phyloP scores from a whole-genome alignment of 768 basidiomycete genomes.

The Cystobasidium ongulense region DNA sequence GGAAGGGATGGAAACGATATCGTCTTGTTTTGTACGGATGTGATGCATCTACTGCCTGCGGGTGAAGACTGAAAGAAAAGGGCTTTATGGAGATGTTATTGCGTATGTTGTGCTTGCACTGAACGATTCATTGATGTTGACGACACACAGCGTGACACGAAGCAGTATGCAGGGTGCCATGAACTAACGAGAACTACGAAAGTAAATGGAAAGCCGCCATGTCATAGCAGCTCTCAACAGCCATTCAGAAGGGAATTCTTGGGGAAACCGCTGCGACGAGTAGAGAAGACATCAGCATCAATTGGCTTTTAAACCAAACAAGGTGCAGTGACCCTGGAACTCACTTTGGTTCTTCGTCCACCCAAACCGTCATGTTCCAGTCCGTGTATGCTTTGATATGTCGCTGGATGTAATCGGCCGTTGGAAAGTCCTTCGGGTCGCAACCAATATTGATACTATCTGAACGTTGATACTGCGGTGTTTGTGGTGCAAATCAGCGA shows the following conservation, averaged over 20 bases:
- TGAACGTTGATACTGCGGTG: conserved; percentile 61
- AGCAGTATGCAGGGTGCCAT: too few species aligned
- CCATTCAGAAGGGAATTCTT: conserved; percentile 13
- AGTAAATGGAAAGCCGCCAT: neutral
- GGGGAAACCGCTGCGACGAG: conserved; percentile 14
- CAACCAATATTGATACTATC: conserved; percentile 63
- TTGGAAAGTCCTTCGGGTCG: conserved; percentile 67
- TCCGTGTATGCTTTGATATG: conserved; percentile 22
- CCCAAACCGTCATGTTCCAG: conserved; percentile 24
- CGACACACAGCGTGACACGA: too few species aligned
- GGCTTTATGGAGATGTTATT: too few species aligned
- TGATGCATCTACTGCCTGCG: too few species aligned
- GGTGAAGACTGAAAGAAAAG: too few species aligned
- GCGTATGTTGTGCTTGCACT: too few species aligned
- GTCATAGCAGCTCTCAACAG: neutral
- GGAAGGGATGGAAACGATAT: too few species aligned
- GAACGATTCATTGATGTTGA: too few species aligned
- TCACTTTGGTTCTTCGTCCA: conserved; percentile 5
- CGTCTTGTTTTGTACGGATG: too few species aligned
- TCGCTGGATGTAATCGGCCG: conserved; percentile 56
- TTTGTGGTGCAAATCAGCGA: neutral
- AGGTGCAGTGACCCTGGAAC: neutral
- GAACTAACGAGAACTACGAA: too few species aligned
- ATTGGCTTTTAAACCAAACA: neutral
- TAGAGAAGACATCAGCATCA: neutral